Percentiles rank a stretch among this genome's conserved stretches.
These are phyloP conservation scores for Paraphaeosphaeria sporulosa DNA, from an alignment of 2,329 filamentous ascomycete species.

Conservation along the genomic window DNA sequence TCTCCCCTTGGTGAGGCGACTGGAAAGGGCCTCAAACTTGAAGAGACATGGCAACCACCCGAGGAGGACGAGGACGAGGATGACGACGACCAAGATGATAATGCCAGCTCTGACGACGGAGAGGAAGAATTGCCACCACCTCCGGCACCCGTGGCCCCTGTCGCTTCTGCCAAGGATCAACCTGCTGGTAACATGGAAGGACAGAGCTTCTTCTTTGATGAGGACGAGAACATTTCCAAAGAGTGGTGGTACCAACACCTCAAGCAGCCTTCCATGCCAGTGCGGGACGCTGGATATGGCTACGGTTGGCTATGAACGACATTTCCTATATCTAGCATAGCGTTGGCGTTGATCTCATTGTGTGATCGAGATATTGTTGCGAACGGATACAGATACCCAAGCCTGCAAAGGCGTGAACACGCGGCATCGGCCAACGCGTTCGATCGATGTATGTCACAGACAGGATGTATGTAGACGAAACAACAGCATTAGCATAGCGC, in stretches of 20 bases:
- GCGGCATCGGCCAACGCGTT: not conserved
- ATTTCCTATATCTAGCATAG: slow-evolving; percentile 34
- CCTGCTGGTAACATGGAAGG: slow-evolving; percentile 46
- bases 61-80: slow-evolving; percentile 50
- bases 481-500: slow-evolving; percentile 6
- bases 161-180: slow-evolving; percentile 35
- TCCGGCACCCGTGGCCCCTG: slow-evolving; percentile 31
- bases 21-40: slow-evolving; percentile 80
- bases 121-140: slow-evolving; percentile 45
- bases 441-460: not conserved
- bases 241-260: slow-evolving; percentile 53
- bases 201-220: slow-evolving; percentile 52
- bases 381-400: slow-evolving; percentile 36
- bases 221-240: slow-evolving; percentile 47
- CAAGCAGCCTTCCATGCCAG: slow-evolving; percentile 45
- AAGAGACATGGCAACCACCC: slow-evolving; percentile 80
- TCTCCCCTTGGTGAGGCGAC: slow-evolving; percentile 55
- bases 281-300: slow-evolving; percentile 48
- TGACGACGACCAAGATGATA: slow-evolving; percentile 54
- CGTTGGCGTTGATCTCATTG: slow-evolving; percentile 37
- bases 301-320: slow-evolving; percentile 47
- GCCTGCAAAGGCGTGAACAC: slow-evolving; percentile 31
- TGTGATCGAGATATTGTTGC: slow-evolving; percentile 18
- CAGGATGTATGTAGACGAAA: slow-evolving; percentile 4
- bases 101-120: slow-evolving; percentile 54